Evolutionary conservation across 805 yeast species (phyloP).

Genomic region (Suhomyces tanzawaensis): DNA sequence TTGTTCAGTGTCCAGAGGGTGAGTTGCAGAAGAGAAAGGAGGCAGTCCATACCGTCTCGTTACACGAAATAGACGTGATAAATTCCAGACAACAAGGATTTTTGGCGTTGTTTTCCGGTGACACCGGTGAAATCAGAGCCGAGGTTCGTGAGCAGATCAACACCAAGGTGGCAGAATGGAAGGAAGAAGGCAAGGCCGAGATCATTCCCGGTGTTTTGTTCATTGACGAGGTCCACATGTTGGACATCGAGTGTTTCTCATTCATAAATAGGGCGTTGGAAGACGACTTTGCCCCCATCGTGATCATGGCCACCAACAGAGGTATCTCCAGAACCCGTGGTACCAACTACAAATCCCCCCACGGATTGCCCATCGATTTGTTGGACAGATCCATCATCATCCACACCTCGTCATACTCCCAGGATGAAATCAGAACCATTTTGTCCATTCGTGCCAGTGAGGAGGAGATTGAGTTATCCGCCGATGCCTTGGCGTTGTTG

Average conservation of each 20-base stretch:
- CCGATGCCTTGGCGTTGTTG: conserved; percentile 81
- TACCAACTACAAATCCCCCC: conserved; percentile 90
- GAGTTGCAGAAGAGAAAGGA: conserved; percentile 95
- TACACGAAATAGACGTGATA: conserved; percentile 96
- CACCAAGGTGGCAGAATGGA: conserved; percentile 96
- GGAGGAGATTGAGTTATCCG: conserved; percentile 82
- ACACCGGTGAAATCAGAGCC: conserved; percentile 95
- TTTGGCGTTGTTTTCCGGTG: conserved; percentile 90
- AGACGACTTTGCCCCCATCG: conserved; percentile 95
- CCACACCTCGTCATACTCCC: conserved; percentile 74
- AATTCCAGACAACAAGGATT: conserved; percentile 98
- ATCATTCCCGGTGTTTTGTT: conserved; percentile 96
- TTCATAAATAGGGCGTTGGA: conserved; percentile 94
- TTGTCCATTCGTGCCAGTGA: conserved; percentile 87
- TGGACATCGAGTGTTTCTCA: conserved; percentile 94
- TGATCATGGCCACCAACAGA: conserved; percentile 96
- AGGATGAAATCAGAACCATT: conserved; percentile 83
- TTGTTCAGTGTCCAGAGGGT: conserved; percentile 98
- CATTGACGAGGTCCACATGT: conserved; percentile 98
- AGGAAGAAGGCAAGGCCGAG: conserved; percentile 98
- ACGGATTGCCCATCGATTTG: conserved; percentile 94
- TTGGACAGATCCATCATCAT: conserved; percentile 92
- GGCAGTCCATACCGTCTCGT: conserved; percentile 95
- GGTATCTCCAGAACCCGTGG: conserved; percentile 95
- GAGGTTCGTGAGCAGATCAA: conserved; percentile 97